These are phyloP conservation scores for Closterium sp. DNA, from an alignment of 139 green algal species.

Conservation along the genomic window DNA sequence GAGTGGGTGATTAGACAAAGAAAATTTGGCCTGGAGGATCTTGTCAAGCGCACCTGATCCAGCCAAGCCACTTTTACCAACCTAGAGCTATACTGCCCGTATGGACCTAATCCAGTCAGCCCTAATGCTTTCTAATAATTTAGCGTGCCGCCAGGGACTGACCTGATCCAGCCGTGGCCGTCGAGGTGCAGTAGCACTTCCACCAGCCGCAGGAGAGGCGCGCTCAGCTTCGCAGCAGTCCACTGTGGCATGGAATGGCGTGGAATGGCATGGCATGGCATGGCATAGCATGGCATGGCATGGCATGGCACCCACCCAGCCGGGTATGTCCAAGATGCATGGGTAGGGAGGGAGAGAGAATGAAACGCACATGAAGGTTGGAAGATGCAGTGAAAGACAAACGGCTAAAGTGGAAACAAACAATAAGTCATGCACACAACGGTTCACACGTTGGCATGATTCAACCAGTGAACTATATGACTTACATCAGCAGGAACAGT, in stretches of 20 bases:
- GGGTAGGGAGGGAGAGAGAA: too few relatives aligned
- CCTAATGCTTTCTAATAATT: too few relatives aligned
- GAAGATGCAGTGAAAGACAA: not conserved
- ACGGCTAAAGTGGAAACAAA: not conserved
- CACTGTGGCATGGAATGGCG: not conserved
- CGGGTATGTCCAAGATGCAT: too few relatives aligned
- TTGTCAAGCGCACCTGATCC: too few relatives aligned
- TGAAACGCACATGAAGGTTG: not conserved
- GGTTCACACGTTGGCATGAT: not conserved
- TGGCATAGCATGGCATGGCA: too few relatives aligned
- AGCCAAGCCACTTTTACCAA: too few relatives aligned
- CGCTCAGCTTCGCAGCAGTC: conserved; percentile 15
- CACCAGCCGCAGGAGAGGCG: conserved; percentile 20
- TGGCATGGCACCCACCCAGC: too few relatives aligned
- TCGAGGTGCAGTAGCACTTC: conserved; percentile 22
- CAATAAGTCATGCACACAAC: not conserved
- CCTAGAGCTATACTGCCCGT: not conserved
- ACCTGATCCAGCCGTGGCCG: conserved; percentile 18
- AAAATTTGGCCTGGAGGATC: too few relatives aligned
- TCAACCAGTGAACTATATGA: not conserved
- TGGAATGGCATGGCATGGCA: too few relatives aligned
- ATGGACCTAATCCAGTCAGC: too few relatives aligned
- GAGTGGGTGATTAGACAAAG: not conserved
- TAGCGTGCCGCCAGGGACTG: too few relatives aligned
- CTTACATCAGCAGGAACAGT: not conserved